phyloP scores from a whole-genome alignment of 768 basidiomycete genomes.

The Lentinula lateritia region DNA sequence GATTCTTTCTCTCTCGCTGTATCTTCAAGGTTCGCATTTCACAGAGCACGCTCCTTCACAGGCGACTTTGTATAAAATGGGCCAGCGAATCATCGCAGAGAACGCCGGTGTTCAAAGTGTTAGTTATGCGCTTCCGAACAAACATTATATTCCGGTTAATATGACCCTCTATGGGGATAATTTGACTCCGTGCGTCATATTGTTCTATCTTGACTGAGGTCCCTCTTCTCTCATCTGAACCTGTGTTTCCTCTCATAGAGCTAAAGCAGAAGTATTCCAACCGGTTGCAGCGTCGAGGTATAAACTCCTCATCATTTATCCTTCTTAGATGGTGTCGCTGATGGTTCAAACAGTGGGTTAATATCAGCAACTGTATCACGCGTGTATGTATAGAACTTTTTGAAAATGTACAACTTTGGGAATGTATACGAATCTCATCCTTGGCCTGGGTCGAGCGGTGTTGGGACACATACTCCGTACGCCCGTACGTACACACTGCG shows the following conservation, averaged over 20 bases:
- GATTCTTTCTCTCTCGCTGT: constrained; percentile 11
- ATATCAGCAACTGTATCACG: constrained; percentile 54
- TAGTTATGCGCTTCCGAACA: constrained; percentile 82
- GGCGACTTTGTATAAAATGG: constrained; percentile 94
- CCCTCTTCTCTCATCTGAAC: neutral
- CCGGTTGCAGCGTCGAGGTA: constrained; percentile 86
- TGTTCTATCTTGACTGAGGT: neutral
- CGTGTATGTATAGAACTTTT: neutral
- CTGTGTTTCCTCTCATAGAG: constrained; percentile 29
- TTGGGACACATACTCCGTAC: too few species aligned
- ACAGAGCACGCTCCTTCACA: constrained; percentile 20
- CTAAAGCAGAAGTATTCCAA: constrained; percentile 82
- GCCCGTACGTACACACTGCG: too few species aligned
- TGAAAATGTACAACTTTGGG: too few species aligned
- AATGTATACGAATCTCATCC: too few species aligned
- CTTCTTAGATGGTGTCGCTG: constrained; percentile 12
- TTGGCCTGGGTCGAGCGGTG: too few species aligned
- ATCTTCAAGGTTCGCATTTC: neutral
- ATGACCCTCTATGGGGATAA: too few species aligned
- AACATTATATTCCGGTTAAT: constrained; percentile 90
- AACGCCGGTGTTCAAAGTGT: constrained; percentile 56
- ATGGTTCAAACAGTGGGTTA: constrained; percentile 36
- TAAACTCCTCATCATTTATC: constrained; percentile 13
- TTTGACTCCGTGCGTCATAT: constrained; percentile 47
- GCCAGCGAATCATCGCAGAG: constrained; percentile 60